Percentiles rank a stretch among this genome's conserved stretches.
phyloP scores from a whole-genome alignment of 139 green algal species.

The Pseudopediastrum boryanum region DNA sequence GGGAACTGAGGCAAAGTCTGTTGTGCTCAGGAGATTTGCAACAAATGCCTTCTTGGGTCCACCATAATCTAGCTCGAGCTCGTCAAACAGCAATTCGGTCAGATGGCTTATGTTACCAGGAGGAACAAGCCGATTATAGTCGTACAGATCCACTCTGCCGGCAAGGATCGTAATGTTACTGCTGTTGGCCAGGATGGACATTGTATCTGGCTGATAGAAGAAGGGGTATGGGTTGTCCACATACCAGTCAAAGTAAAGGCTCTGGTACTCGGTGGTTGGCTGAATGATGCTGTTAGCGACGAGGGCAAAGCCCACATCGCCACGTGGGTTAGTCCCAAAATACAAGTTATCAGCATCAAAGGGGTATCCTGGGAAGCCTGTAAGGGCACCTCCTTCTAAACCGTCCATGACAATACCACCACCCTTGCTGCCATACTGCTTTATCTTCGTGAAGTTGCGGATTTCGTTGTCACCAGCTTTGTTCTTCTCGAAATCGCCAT shows the following conservation, averaged over 20 bases:
- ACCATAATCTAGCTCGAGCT: not conserved
- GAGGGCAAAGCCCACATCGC: slow-evolving; percentile 30
- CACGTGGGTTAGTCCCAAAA: slow-evolving; percentile 12
- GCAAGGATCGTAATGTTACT: slow-evolving; percentile 22
- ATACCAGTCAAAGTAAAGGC: slow-evolving; percentile 42
- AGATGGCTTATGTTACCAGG: slow-evolving; percentile 28
- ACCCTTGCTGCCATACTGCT: slow-evolving; percentile 19
- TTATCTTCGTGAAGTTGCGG: slow-evolving; percentile 32
- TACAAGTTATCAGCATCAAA: slow-evolving; percentile 34
- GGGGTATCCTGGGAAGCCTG: slow-evolving; percentile 23
- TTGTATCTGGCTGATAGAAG: slow-evolving; percentile 27
- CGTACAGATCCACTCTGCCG: slow-evolving; percentile 23
- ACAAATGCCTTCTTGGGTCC: slow-evolving; percentile 11
- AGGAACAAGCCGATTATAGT: slow-evolving; percentile 28
- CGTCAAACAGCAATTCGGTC: slow-evolving; percentile 22
- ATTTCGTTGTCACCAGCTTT: slow-evolving; percentile 5
- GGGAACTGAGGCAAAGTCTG: slow-evolving; percentile 5
- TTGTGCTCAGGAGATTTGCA: not conserved
- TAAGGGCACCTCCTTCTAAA: not conserved
- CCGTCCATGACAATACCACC: slow-evolving; percentile 23
- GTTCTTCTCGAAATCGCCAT: slow-evolving; percentile 35
- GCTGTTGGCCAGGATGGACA: slow-evolving; percentile 35
- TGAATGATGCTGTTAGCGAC: slow-evolving; percentile 12
- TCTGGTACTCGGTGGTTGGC: slow-evolving; percentile 17
- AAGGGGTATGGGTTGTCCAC: slow-evolving; percentile 36